These are phyloP conservation scores for Plantago ovata DNA, from an alignment of 257 asterid species.

Conservation along the genomic window DNA sequence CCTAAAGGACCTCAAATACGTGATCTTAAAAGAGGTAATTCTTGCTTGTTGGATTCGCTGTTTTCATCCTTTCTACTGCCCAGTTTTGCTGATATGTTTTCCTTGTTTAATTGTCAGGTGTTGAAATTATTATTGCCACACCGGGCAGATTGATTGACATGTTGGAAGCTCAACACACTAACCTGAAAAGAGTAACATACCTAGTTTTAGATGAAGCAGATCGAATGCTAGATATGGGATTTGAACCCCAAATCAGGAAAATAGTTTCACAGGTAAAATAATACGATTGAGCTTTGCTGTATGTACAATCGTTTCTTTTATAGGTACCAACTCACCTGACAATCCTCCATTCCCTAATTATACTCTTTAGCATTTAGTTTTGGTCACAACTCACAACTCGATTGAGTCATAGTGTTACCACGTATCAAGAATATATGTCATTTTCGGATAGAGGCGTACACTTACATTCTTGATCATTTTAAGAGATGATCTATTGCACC, in stretches of 20 bases:
- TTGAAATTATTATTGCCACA: slow-evolving; percentile 87
- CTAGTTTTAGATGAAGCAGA: slow-evolving; percentile 96
- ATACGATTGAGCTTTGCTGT: background rate
- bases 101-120: slow-evolving; percentile 47
- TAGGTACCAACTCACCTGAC: too few relatives aligned
- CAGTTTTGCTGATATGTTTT: slow-evolving; percentile 8
- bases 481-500: background rate
- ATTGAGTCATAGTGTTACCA: too few relatives aligned
- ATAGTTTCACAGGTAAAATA: slow-evolving; percentile 60
- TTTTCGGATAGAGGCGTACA: background rate
- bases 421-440: too few relatives aligned
- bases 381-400: too few relatives aligned
- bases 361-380: too few relatives aligned
- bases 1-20: slow-evolving; percentile 96
- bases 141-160: slow-evolving; percentile 93
- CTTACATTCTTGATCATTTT: background rate
- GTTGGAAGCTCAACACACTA: slow-evolving; percentile 87
- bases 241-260: slow-evolving; percentile 96
- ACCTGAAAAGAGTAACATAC: slow-evolving; percentile 81
- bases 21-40: slow-evolving; percentile 76
- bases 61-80: slow-evolving; percentile 13
- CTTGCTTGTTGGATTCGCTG: background rate
- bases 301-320: background rate
- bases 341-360: too few relatives aligned
- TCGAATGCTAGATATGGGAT: slow-evolving; percentile 97